Evolutionary conservation across 208 protist species (phyloP), one percentile per base, ranked within the genome.

Genomic region (Trichomonas vaginalis): DNA sequence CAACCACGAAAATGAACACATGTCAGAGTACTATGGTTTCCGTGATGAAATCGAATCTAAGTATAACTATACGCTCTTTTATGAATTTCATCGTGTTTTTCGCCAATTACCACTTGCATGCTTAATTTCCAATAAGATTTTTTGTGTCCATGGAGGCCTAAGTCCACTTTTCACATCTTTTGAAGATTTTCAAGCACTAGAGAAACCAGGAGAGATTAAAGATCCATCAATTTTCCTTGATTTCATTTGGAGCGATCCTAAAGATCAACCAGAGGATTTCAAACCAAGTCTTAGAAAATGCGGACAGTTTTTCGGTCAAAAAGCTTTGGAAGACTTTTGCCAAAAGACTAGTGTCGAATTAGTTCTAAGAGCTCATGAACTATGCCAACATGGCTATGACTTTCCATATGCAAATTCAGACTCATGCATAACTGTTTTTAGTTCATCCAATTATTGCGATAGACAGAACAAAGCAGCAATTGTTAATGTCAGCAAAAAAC

Each of bases 1-100:
- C 2, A 97, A 97, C 56, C 96, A 97, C 90, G 96, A 97, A 42
- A 96, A 95, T 95, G 40, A 88, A 42, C 95, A 96, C 21, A 95
- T 96, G 35, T 96, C 95, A 27, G 40, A 47, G 35, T 92, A 95
- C 79, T 96, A 96, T 51, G 96, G 96, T 42, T 96, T 96, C 79
- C 80, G 49, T 32, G 61, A 96, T 47, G 96, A 96, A 96, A 96
- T 90, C 12, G 35, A 35, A 42, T 37, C 35, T 0, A 83, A 83
- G 15, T 83, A 83, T 32, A 42, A 35, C 35, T 40, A 35, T 32
- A 15, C 35, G 14, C 14, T 83, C 8, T 83, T 83, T 35, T 83
- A 23, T 42, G 35, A 83, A 42, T 42, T 83, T 35, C 27, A 42
- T 35, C 35, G 79, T 40, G 35, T 83, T 4, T 83, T 83, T 17